Conservation (phyloP, 2,329 filamentous ascomycete genomes). For the Colletotrichum tropicicola region DNA sequence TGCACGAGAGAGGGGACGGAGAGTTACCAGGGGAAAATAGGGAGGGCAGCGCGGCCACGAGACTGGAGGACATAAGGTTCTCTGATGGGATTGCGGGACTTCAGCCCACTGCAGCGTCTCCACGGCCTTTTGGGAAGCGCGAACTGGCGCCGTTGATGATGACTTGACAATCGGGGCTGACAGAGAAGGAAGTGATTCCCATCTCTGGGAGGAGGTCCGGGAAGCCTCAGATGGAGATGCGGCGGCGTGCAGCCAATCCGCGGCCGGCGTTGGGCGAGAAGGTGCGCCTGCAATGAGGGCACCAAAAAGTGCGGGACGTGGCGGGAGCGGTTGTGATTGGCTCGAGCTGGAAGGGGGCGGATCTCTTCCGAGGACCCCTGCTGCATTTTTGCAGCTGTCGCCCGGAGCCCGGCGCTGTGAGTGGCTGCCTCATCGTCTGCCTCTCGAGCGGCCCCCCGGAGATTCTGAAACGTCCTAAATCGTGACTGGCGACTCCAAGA, state of each 20-base stretch:
- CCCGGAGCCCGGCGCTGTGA: too few species aligned
- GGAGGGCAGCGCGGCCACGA: not conserved
- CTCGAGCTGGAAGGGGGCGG: not conserved
- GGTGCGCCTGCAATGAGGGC: not conserved
- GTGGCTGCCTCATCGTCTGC: conserved; percentile 18
- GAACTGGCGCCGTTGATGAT: conserved; percentile 1
- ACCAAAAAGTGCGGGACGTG: not conserved
- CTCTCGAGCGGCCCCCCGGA: not conserved
- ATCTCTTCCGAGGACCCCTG: conserved; percentile 29
- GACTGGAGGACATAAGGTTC: not conserved
- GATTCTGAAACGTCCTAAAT: conserved; percentile 31
- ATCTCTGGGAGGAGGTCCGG: conserved; percentile 11
- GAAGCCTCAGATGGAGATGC: not conserved
- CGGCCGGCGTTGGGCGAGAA: not conserved
- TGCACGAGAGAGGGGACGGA: too few species aligned
- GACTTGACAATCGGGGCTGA: not conserved
- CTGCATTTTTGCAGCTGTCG: not conserved
- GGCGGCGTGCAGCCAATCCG: conserved; percentile 5
- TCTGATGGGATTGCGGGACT: not conserved
- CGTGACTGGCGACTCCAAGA: conserved; percentile 20
- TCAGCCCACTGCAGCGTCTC: not conserved
- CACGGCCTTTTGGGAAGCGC: not conserved
- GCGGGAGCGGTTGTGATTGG: conserved; percentile 2
- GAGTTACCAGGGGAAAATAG: not conserved
- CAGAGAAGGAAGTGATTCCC: conserved; percentile 19